A percentile compares a stretch with the other conserved stretches of the same genome.
phyloP scores from a whole-genome alignment of 306 rosid genomes.

The Quercus suber region DNA sequence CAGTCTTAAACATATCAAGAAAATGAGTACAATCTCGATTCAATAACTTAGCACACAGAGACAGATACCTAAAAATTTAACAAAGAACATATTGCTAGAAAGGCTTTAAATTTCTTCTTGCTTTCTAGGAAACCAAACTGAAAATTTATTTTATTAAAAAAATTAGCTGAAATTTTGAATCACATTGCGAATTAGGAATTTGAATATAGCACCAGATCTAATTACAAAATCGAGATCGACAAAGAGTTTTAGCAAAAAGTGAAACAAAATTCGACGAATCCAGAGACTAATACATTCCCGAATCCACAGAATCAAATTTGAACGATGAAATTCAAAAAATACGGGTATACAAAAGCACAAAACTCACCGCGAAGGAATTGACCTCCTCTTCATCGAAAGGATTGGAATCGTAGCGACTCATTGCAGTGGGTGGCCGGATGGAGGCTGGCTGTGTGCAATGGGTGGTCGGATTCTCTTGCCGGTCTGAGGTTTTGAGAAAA shows the following conservation, averaged over 20 bases:
- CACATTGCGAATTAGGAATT: slow-evolving; percentile 15
- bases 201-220: slow-evolving; percentile 17
- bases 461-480: no score
- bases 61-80: neutral
- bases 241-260: neutral
- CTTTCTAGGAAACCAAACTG: neutral
- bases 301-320: neutral
- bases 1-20: neutral
- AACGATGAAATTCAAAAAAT: neutral
- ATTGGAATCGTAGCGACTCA: no score
- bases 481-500: no score
- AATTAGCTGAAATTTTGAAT: neutral
- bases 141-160: neutral
- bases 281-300: neutral
- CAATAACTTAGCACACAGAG: no score
- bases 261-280: neutral
- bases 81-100: neutral
- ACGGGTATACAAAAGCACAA: neutral
- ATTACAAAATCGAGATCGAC: slow-evolving; percentile 11
- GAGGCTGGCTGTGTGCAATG: no score
- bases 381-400: no score
- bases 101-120: neutral
- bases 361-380: no score
- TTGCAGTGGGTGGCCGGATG: no score
- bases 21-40: neutral